Evolutionary conservation across 75 land plant species (phyloP).

Genomic region (Gnetum montanum): DNA sequence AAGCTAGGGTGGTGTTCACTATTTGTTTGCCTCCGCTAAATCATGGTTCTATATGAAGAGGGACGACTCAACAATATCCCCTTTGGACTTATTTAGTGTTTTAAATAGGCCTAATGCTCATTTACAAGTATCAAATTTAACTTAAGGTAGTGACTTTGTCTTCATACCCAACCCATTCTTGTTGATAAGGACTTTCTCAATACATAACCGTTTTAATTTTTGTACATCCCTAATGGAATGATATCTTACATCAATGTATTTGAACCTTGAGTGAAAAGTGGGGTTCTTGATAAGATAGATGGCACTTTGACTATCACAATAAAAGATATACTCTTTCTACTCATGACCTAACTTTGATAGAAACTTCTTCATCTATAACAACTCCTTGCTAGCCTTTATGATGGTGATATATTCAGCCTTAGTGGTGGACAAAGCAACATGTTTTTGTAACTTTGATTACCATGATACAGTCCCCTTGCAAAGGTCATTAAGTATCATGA

Average conservation of each 20-base stretch:
- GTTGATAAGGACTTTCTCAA: not conserved
- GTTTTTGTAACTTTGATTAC: constrained; percentile 9
- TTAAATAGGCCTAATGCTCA: no score
- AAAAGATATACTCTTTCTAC: constrained; percentile 3
- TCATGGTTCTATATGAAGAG: no score
- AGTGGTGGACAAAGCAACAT: constrained; percentile 8
- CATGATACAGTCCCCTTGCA: constrained; percentile 7
- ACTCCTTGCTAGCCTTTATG: constrained; percentile 8
- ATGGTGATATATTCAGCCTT: constrained; percentile 8
- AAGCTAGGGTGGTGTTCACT: no score
- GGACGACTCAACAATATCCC: no score
- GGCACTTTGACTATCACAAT: constrained; percentile 5
- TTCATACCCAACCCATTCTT: not conserved
- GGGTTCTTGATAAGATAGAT: not conserved
- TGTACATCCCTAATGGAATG: not conserved
- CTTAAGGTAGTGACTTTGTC: not conserved
- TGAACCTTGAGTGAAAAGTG: not conserved
- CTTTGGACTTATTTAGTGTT: no score
- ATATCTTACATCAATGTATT: no score
- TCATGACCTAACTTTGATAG: not conserved
- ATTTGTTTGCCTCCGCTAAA: no score
- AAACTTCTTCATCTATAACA: constrained; percentile 13
- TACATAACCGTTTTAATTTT: not conserved
- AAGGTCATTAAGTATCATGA: constrained; percentile 2
- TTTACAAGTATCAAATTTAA: not conserved